A percentile compares a stretch with the other conserved stretches of the same genome.
These are phyloP conservation scores for Jaapia argillacea DNA, from an alignment of 768 basidiomycete genomes.

Conservation along the genomic window DNA sequence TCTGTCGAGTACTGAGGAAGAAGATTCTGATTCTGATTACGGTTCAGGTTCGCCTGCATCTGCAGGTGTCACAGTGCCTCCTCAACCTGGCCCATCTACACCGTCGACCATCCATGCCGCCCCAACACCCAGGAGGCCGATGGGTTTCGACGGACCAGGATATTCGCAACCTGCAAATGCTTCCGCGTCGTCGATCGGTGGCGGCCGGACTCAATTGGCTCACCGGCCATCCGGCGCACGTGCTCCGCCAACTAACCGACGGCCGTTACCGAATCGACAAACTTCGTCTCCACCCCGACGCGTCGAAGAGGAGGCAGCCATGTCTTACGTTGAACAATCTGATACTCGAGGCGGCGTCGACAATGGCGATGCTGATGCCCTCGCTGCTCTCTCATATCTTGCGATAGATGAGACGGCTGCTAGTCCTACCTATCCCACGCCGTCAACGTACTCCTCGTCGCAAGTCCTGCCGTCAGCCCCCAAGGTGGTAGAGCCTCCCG, in stretches of 20 bases:
- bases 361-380: constrained; percentile 55
- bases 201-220: constrained; percentile 1
- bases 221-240: constrained; percentile 75
- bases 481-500: constrained; percentile 14
- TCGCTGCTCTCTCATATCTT: constrained; percentile 73
- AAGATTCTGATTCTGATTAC: constrained; percentile 25
- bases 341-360: constrained; percentile 15
- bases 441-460: constrained; percentile 16
- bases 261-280: constrained; percentile 23
- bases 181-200: no score
- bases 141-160: constrained; percentile 4
- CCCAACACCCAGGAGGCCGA: constrained; percentile 1
- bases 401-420: constrained; percentile 34
- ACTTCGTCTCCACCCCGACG: constrained; percentile 7
- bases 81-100: no score
- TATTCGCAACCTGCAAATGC: not conserved
- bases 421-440: constrained; percentile 10
- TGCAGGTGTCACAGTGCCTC: not conserved
- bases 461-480: constrained; percentile 15
- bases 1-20: constrained; percentile 24
- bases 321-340: not conserved
- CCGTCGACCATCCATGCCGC: no score
- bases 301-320: constrained; percentile 8
- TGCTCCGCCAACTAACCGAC: constrained; percentile 39
- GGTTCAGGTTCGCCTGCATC: constrained; percentile 5